These are phyloP conservation scores for Myxozyma nipponensis DNA, from an alignment of 805 yeast genomes.

Conservation along the genomic window DNA sequence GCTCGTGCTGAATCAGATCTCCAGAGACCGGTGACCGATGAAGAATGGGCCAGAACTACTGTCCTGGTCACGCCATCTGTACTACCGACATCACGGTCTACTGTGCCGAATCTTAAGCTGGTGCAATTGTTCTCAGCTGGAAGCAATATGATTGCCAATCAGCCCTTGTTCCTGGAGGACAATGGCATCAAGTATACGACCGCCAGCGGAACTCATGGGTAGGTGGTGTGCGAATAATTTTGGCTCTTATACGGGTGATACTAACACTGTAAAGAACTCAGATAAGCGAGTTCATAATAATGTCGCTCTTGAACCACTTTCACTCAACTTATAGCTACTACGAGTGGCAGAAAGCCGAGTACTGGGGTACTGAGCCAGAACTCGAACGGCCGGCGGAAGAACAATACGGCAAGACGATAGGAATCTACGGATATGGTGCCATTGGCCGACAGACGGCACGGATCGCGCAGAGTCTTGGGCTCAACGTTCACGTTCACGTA, in stretches of 20 bases:
- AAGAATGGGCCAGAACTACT: constrained; percentile 21
- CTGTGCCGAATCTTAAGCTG: constrained; percentile 27
- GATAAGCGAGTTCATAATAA: constrained; percentile 27
- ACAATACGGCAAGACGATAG: constrained; percentile 30
- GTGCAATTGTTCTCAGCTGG: constrained; percentile 29
- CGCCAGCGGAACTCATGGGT: constrained; percentile 30
- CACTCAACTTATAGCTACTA: constrained; percentile 15
- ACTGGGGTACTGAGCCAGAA: constrained; percentile 23
- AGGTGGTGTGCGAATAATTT: not conserved
- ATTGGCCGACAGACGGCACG: constrained; percentile 65
- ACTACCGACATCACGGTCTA: constrained; percentile 24
- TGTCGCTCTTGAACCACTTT: constrained; percentile 20
- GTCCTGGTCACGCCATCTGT: constrained; percentile 8
- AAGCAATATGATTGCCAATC: constrained; percentile 15
- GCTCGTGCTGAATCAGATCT: not conserved
- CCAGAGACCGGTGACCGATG: constrained; percentile 11
- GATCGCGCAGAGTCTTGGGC: constrained; percentile 53
- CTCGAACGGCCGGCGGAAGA: constrained; percentile 8
- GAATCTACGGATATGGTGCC: constrained; percentile 68
- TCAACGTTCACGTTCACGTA: constrained; percentile 45
- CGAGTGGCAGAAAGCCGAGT: constrained; percentile 20
- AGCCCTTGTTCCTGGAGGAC: constrained; percentile 11
- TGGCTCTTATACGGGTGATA: not conserved
- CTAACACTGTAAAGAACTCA: not conserved
- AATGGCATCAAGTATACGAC: constrained; percentile 15